Conservation (phyloP, 2,329 filamentous ascomycete species). For the Cordyceps tenuipes region DNA sequence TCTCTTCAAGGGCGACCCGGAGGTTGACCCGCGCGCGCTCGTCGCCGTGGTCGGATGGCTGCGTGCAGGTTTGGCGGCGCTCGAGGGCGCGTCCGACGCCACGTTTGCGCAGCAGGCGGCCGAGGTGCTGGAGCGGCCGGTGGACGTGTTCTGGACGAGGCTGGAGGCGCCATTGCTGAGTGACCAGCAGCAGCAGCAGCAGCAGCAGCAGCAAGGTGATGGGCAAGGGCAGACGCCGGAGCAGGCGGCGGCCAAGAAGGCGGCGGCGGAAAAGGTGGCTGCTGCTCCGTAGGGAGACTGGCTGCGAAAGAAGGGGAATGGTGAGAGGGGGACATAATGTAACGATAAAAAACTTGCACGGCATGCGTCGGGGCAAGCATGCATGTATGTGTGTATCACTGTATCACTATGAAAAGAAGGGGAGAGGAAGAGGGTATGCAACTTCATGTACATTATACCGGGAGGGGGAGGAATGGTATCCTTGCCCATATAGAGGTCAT, state of each 20-base stretch:
- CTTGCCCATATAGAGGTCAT: background rate
- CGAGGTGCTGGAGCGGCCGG: conserved; percentile 28
- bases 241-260: conserved; percentile 4
- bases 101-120: conserved; percentile 23
- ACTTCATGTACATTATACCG: conserved; percentile 6
- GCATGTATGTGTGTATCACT: conserved; percentile 6
- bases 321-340: background rate
- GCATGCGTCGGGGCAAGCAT: background rate
- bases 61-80: conserved; percentile 36
- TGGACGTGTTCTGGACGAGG: conserved; percentile 37
- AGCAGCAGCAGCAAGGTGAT: conserved; percentile 9
- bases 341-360: background rate
- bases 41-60: conserved; percentile 51
- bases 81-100: conserved; percentile 43
- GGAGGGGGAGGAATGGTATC: background rate
- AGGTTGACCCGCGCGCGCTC: conserved; percentile 41
- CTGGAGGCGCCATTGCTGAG: conserved; percentile 32
- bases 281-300: background rate
- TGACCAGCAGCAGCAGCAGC: conserved; percentile 17
- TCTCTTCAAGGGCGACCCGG: conserved; percentile 64
- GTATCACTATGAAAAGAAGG: conserved; percentile 9
- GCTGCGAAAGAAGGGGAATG: background rate
- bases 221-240: background rate
- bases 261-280: background rate
- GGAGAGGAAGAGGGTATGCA: background rate